phyloP scores from a whole-genome alignment of 2,329 filamentous ascomycete species.

The Arthrobotrys megalospora region DNA sequence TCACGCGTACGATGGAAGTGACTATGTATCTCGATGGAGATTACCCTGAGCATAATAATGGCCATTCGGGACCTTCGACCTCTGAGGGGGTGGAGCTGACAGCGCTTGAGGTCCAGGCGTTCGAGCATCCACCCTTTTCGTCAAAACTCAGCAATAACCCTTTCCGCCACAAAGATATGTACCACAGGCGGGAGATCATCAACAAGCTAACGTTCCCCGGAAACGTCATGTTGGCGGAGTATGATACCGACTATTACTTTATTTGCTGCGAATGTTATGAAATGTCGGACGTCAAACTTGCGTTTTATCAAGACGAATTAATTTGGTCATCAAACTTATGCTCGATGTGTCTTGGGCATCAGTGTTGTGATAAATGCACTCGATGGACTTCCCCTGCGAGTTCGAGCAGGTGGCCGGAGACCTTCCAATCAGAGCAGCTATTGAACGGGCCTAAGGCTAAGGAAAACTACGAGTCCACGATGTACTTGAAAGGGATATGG shows the following conservation, averaged over 20 bases:
- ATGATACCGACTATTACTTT: conserved; percentile 44
- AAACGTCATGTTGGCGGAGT: conserved; percentile 40
- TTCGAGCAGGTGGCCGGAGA: background rate
- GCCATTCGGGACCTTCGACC: background rate
- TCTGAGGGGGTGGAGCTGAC: background rate
- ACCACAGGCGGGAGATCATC: conserved; percentile 46
- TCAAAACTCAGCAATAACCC: conserved; percentile 30
- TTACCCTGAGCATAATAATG: too few species aligned
- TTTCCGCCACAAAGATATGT: conserved; percentile 47
- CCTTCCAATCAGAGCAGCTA: background rate
- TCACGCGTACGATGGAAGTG: background rate
- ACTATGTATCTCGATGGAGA: background rate
- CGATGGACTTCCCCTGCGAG: conserved; percentile 23
- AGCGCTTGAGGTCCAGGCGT: conserved; percentile 21
- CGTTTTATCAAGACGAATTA: conserved; percentile 51
- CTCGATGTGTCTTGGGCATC: conserved; percentile 25
- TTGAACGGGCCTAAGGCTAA: conserved; percentile 5
- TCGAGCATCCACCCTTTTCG: conserved; percentile 13
- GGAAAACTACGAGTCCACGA: conserved; percentile 38
- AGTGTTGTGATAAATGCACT: conserved; percentile 27
- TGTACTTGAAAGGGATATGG: conserved; percentile 52
- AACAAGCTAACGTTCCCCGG: conserved; percentile 45
- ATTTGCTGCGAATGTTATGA: conserved; percentile 30
- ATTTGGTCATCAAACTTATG: conserved; percentile 40
- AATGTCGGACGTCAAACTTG: background rate